Evolutionary conservation across 495 filamentous ascomycete genomes (phyloP), one percentile per base, ranked within the genome.

Genomic region (Penicillium maclennaniae): DNA sequence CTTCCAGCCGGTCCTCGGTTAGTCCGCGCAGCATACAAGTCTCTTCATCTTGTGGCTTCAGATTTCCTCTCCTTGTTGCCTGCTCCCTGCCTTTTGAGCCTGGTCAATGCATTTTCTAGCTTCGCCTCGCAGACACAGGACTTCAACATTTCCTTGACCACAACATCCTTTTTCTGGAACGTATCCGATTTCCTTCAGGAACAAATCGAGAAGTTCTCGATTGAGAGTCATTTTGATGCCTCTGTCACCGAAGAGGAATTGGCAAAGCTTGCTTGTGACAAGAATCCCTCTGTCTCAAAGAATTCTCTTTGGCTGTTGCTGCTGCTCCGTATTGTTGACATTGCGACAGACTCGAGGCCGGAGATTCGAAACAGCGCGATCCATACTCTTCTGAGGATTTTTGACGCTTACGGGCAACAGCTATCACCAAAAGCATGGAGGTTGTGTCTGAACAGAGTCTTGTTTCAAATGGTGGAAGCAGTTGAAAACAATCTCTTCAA

Each of bases 131-230:
- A 97, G 65, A 78, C 83, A 36, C 87, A 95, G 57, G 93, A 97
- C 68, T 81, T 98, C 48, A 98, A 98, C 59, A 95, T 97, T 50
- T 95, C 92, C 0, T 74, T 98, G 15, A 97, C 95, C 15, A 92
- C 90, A 1, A 87, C 93, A 10, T 95, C 92, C 0, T 95, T 95
- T 62, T 96, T 95, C 70, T 96, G 91, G 87, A 91, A 90, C 55
- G 81, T 95, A 12, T 96, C 93, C 2, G 92, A 96, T 66, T 95
- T 89, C 55, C 78, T 97, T 28, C 77, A 76, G 44, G 68, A 63
- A 38, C 70, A 73, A 23, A 80, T 73, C 40, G 71, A 73, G 16
- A 53, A 57, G 10, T 77, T 78, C 45, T 69, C 67, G 0, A 64
- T 85, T 36, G 73, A 82, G 43, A 65, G 55, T 10, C 54, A 72